A percentile compares a stretch with the other conserved stretches of the same genome.
Evolutionary conservation across 768 basidiomycete genomes (phyloP).

Genomic region (Suillus subalutaceus): DNA sequence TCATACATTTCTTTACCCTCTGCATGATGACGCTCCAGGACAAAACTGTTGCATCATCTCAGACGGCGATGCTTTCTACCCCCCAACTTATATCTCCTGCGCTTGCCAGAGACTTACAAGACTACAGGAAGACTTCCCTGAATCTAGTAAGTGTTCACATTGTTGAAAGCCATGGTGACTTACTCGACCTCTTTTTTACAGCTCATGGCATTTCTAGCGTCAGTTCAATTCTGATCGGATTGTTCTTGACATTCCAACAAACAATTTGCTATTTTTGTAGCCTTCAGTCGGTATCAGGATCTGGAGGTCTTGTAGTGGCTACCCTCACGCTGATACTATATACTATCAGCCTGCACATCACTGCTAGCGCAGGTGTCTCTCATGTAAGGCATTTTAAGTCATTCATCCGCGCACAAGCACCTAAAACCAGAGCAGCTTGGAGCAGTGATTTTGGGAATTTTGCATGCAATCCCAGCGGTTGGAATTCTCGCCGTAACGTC

Average conservation of each 20-base stretch:
- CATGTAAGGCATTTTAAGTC: constrained; percentile 16
- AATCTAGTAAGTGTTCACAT: constrained; percentile 20
- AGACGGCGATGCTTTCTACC: background rate
- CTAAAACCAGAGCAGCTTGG: constrained; percentile 13
- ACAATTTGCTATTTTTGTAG: constrained; percentile 14
- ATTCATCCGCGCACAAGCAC: no score
- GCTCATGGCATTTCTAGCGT: constrained; percentile 34
- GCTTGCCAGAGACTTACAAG: constrained; percentile 23
- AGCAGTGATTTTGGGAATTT: constrained; percentile 17
- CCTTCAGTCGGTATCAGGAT: constrained; percentile 26
- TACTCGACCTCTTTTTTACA: constrained; percentile 9
- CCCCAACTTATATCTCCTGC: constrained; percentile 12
- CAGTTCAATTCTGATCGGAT: constrained; percentile 7
- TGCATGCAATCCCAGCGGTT: constrained; percentile 30
- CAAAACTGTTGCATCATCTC: background rate
- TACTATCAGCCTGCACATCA: constrained; percentile 32
- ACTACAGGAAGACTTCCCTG: constrained; percentile 25
- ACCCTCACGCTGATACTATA: constrained; percentile 32
- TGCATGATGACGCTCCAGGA: background rate
- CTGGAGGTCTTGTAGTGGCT: constrained; percentile 17
- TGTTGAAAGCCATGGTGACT: background rate
- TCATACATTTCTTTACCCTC: background rate
- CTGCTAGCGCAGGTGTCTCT: constrained; percentile 19
- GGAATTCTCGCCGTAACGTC: constrained; percentile 26
- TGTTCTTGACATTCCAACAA: background rate